Conservation (phyloP, 805 yeast genomes). For the Starmera amethionina region DNA sequence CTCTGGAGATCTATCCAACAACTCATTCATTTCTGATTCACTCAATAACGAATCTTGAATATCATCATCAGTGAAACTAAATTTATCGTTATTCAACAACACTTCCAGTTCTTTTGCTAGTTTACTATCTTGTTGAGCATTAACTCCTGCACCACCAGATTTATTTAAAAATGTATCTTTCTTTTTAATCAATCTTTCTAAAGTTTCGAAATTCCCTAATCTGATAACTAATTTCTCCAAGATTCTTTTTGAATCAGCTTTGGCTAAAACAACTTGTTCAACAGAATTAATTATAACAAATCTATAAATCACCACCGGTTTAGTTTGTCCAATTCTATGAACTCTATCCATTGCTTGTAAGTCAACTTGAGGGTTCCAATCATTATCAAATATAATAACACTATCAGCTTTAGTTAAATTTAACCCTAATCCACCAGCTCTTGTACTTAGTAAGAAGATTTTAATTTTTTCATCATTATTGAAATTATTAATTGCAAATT, state of each 20-base stretch:
- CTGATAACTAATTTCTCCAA: conserved; percentile 71
- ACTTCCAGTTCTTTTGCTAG: conserved; percentile 31
- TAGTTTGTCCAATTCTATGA: conserved; percentile 84
- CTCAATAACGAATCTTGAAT: conserved; percentile 13
- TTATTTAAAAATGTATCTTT: conserved; percentile 18
- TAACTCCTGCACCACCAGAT: conserved; percentile 7
- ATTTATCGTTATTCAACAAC: conserved; percentile 29
- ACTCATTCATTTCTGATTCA: conserved; percentile 35
- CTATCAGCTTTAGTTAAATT: conserved; percentile 83
- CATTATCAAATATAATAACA: conserved; percentile 83
- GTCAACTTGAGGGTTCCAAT: conserved; percentile 97
- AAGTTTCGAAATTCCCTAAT: conserved; percentile 45
- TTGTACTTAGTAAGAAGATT: conserved; percentile 72
- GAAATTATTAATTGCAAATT: conserved; percentile 46
- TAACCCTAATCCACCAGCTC: conserved; percentile 94
- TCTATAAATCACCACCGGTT: conserved; percentile 76
- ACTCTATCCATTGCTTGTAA: conserved; percentile 94
- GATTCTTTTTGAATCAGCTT: conserved; percentile 71
- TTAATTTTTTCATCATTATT: conserved; percentile 23
- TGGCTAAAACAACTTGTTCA: conserved; percentile 72
- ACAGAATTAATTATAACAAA: conserved; percentile 69
- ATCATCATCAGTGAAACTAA: conserved; percentile 24
- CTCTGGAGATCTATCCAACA: conserved; percentile 36
- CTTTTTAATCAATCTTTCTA: conserved; percentile 24
- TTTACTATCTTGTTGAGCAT: conserved; percentile 20